Base-by-base conservation (phyloP, 1,284 basidiomycete species). In the Laetiporus sulphureus region DNA sequence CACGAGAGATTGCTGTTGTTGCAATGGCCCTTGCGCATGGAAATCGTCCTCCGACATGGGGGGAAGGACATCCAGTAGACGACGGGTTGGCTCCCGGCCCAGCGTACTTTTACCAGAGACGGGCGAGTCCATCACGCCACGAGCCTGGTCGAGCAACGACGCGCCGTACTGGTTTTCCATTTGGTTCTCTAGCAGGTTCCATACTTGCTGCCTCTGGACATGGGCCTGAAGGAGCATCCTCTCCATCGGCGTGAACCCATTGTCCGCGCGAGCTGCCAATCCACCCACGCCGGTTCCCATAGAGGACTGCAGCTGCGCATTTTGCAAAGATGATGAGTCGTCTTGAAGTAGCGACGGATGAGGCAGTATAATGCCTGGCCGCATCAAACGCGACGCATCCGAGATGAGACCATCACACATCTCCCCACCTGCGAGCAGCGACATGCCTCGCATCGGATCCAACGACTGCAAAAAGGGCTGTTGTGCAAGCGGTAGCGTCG, bases 161-260 rank as follows among this genome's bases (percentile, higher is more conserved):
- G 16, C 24, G 3, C 25, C 41, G 5, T 22, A 15, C n/a, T 39
- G 32, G 4, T 27, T 33, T 15, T 24, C 36, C 6, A 25, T 34
- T 21, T 47, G 43, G 7, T 41, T 37, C 30, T 46, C 38, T 2
- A 45, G 32, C 7, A 51, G 44, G 20, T 51, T 51, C 36, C 59
- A 59, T 22, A 49, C 53, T 30, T 57, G 57, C 33, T 60, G 60
- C 13, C 56, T 48, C 20, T 56, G 52, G 15, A 69, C 63, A 52
- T 82, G 77, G 3, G 73, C 72, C 46, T 77, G 77, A 49, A 85
- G 68, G 37, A 85, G 75, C 47, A 76, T 71, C 55, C 80, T 75
- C 56, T 84, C 79, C 53, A 79, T 66, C 1, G 77, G 67, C 0
- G 83, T 85, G 49, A 78, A 84, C 1, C 82, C 83, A 15, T 72